phyloP scores from a whole-genome alignment of 495 filamentous ascomycete species.

The Tetracladium setigerum region DNA sequence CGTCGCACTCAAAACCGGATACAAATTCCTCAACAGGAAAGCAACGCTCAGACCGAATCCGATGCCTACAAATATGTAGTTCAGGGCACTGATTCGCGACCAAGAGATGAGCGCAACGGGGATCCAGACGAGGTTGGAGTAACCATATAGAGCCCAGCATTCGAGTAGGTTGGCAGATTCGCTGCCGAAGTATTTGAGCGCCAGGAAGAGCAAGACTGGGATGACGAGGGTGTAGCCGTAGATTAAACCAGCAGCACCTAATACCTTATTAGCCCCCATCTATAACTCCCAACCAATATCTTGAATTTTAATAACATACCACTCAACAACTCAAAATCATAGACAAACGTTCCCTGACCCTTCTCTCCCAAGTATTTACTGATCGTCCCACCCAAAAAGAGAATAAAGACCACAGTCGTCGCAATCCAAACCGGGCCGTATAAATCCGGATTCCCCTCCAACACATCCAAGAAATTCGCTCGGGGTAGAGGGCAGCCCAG shows the following conservation, averaged over 20 bases:
- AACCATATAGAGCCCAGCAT: constrained; percentile 91
- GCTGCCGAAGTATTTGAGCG: constrained; percentile 86
- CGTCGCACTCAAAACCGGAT: constrained; percentile 87
- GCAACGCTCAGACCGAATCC: constrained; percentile 81
- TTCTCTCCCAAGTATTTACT: constrained; percentile 67
- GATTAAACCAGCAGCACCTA: constrained; percentile 77
- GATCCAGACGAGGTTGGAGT: constrained; percentile 94
- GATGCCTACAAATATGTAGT: constrained; percentile 87
- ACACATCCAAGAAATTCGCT: constrained; percentile 88
- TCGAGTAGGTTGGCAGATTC: constrained; percentile 86
- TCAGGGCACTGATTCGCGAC: constrained; percentile 75
- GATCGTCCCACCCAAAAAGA: constrained; percentile 93
- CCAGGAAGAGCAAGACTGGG: constrained; percentile 78
- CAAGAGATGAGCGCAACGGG: constrained; percentile 87
- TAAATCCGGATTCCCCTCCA: constrained; percentile 95
- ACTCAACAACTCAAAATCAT: constrained; percentile 80
- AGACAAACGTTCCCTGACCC: constrained; percentile 43
- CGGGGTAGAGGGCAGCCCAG: constrained; percentile 79
- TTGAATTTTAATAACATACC: constrained; percentile 32
- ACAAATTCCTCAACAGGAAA: constrained; percentile 87
- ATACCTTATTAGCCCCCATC: constrained; percentile 8
- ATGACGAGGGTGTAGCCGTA: constrained; percentile 90
- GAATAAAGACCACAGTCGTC: constrained; percentile 89
- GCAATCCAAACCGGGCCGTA: constrained; percentile 98
- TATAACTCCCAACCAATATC: neutral